These are phyloP conservation scores for Nephromyces sp. DNA, from an alignment of 169 alveolate genomes.

Conservation along the genomic window DNA sequence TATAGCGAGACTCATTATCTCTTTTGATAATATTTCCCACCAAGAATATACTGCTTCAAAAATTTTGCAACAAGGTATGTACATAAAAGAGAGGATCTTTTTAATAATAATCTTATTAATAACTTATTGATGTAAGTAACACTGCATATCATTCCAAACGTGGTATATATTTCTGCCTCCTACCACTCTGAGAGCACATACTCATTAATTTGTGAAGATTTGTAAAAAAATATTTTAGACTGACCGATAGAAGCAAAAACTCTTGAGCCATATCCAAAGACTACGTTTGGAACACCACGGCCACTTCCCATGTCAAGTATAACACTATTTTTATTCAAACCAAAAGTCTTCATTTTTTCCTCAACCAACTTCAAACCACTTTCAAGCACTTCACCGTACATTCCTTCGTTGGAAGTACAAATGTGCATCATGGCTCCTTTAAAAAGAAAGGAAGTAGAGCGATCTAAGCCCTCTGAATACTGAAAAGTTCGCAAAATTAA, in stretches of 20 bases:
- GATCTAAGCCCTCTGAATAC: background rate
- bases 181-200: background rate
- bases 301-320: slow-evolving; percentile 69
- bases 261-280: slow-evolving; percentile 19
- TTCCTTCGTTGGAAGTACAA: background rate
- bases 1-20: no score
- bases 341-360: slow-evolving; percentile 49
- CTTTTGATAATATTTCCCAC: no score
- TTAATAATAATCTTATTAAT: no score
- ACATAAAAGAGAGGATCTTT: no score
- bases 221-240: background rate
- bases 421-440: background rate
- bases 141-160: no score
- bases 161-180: no score
- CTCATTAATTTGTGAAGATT: background rate
- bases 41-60: no score
- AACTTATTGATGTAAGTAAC: no score
- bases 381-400: background rate
- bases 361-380: slow-evolving; percentile 31
- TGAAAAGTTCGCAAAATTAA: no score
- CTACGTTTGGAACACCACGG: slow-evolving; percentile 64
- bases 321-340: slow-evolving; percentile 56
- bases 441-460: background rate
- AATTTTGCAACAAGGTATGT: no score
- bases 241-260: slow-evolving; percentile 18